Evolutionary conservation across 768 basidiomycete species (phyloP).

Genomic region (Mycena rebaudengoi): DNA sequence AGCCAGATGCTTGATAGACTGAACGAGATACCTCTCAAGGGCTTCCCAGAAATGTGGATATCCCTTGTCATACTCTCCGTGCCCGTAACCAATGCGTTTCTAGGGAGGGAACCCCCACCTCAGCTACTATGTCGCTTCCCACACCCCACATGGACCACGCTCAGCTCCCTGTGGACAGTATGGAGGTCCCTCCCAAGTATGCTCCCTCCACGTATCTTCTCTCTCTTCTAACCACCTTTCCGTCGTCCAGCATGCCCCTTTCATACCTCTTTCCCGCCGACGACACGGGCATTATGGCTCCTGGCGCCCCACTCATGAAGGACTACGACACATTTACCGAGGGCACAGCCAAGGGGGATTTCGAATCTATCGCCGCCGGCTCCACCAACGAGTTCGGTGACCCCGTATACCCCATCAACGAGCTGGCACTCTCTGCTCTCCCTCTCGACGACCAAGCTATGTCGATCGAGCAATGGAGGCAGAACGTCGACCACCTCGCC

Average conservation of each 20-base stretch:
- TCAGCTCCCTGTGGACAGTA: conserved; percentile 8
- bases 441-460: conserved; percentile 27
- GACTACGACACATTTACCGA: conserved; percentile 71
- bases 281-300: conserved; percentile 39
- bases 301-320: conserved; percentile 59
- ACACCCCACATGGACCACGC: conserved; percentile 19
- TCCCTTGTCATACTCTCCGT: not conserved
- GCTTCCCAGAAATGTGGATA: conserved; percentile 27
- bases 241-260: conserved; percentile 16
- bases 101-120: conserved; percentile 28
- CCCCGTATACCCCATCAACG: conserved; percentile 43
- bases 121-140: conserved; percentile 29
- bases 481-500: conserved; percentile 38
- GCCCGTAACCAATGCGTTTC: conserved; percentile 11
- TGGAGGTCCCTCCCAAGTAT: conserved; percentile 18
- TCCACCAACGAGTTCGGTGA: conserved; percentile 45
- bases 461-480: conserved; percentile 55
- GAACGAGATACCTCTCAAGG: conserved; percentile 26
- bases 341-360: conserved; percentile 61
- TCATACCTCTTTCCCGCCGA: conserved; percentile 23
- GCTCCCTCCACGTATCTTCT: not conserved
- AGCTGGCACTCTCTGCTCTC: conserved; percentile 42
- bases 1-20: conserved; percentile 25
- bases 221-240: not conserved
- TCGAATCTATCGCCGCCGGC: conserved; percentile 53